These are phyloP conservation scores for Firmiana major DNA, from an alignment of 345 rosid species.

Conservation along the genomic window DNA sequence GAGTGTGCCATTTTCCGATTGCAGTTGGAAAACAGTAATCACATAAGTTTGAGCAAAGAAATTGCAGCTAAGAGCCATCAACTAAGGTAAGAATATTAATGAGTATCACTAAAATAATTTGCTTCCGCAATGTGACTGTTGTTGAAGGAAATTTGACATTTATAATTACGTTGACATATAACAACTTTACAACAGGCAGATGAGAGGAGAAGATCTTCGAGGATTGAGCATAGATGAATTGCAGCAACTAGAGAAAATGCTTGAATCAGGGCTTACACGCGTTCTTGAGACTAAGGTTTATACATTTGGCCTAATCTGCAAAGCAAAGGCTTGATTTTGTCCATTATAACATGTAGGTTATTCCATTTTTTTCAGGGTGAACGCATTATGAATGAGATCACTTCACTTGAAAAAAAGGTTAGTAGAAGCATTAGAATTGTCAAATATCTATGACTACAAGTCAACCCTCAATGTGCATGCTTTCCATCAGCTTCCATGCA, in stretches of 20 bases:
- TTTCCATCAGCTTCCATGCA: not conserved
- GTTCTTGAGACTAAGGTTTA: slow-evolving; percentile 36
- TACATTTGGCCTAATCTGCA: not conserved
- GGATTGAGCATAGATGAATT: slow-evolving; percentile 47
- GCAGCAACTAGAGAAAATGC: slow-evolving; percentile 42
- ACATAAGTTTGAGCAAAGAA: slow-evolving; percentile 45
- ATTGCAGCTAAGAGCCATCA: slow-evolving; percentile 47
- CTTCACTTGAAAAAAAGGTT: slow-evolving; percentile 51
- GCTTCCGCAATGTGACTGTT: not conserved
- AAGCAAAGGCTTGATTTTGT: not conserved
- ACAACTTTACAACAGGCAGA: slow-evolving; percentile 28
- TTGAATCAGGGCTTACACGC: slow-evolving; percentile 39
- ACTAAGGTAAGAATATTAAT: slow-evolving; percentile 35
- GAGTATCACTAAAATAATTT: not conserved
- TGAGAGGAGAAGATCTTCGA: slow-evolving; percentile 55
- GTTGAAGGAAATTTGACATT: not conserved
- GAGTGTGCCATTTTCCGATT: not conserved
- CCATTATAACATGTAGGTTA: not conserved
- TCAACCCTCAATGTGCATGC: not conserved
- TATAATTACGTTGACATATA: not conserved
- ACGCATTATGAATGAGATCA: slow-evolving; percentile 39
- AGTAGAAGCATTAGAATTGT: not conserved
- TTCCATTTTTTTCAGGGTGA: slow-evolving; percentile 36
- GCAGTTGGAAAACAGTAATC: slow-evolving; percentile 46
- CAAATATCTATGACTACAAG: not conserved